Conservation (phyloP, 257 asterid genomes). For the Petunia secreta region DNA sequence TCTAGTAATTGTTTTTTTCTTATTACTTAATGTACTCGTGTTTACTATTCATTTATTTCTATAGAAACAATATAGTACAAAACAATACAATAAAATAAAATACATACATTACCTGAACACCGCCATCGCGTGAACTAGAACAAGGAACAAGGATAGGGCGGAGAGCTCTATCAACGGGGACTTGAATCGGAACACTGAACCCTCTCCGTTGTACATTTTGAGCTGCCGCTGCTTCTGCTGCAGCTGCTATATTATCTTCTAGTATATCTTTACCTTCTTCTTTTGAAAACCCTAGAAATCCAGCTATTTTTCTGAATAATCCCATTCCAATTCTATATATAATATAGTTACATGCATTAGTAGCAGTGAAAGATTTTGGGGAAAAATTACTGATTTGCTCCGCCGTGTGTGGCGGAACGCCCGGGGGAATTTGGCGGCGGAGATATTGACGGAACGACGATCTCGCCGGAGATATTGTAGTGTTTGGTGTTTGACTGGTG, state of each 20-base stretch:
- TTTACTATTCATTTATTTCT: background rate
- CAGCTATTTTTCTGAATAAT: constrained; percentile 54
- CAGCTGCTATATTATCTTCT: constrained; percentile 35
- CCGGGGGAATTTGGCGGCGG: background rate
- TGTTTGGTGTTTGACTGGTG: background rate
- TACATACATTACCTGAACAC: constrained; percentile 63
- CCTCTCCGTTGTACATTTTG: constrained; percentile 64
- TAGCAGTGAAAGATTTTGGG: background rate
- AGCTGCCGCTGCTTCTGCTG: constrained; percentile 46
- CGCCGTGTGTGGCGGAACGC: background rate
- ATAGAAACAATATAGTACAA: background rate
- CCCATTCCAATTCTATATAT: constrained; percentile 47
- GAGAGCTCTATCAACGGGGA: constrained; percentile 60
- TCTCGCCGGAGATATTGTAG: background rate
- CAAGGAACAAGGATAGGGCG: constrained; percentile 70
- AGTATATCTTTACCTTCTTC: constrained; percentile 55
- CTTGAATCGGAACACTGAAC: constrained; percentile 77
- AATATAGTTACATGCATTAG: constrained; percentile 3
- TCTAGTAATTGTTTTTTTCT: too few species aligned
- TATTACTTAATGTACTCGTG: too few species aligned
- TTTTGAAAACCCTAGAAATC: constrained; percentile 57
- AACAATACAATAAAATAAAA: background rate
- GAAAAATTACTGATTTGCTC: background rate
- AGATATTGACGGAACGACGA: constrained; percentile 12
- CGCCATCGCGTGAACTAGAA: constrained; percentile 61